These are phyloP conservation scores for Epichloe hybrida DNA, from an alignment of 2,329 filamentous ascomycete species.

Conservation along the genomic window DNA sequence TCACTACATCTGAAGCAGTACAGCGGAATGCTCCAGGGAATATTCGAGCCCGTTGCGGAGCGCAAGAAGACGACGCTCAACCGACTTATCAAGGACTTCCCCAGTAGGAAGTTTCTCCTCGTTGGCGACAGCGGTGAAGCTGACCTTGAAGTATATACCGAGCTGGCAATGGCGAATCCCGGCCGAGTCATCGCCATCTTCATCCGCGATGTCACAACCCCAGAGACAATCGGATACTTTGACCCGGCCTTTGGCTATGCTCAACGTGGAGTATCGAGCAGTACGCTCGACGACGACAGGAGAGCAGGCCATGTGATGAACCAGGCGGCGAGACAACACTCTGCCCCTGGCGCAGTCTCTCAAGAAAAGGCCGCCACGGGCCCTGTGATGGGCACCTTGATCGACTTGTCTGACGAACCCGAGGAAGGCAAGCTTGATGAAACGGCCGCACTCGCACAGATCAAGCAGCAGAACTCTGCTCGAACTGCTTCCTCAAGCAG, in stretches of 20 bases:
- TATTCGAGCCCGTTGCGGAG: constrained; percentile 94
- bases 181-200: constrained; percentile 76
- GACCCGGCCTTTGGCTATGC: constrained; percentile 38
- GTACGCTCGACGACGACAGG: constrained; percentile 15
- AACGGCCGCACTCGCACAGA: constrained; percentile 18
- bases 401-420: constrained; percentile 46
- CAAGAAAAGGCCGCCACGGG: constrained; percentile 17
- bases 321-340: constrained; percentile 14
- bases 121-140: constrained; percentile 95
- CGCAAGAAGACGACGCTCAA: constrained; percentile 82
- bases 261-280: constrained; percentile 14
- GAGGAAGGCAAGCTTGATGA: constrained; percentile 23
- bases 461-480: constrained; percentile 11
- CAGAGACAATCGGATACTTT: constrained; percentile 60
- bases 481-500: constrained; percentile 9
- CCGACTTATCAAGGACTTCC: constrained; percentile 78
- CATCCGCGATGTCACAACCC: constrained; percentile 88
- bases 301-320: constrained; percentile 4
- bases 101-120: constrained; percentile 74
- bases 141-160: constrained; percentile 92
- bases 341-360: constrained; percentile 8
- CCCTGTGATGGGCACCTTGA: constrained; percentile 41
- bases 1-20: constrained; percentile 96
- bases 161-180: constrained; percentile 74
- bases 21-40: constrained; percentile 90